Conservation (phyloP, 179 eudicot genomes). For the Silene vulgaris region DNA sequence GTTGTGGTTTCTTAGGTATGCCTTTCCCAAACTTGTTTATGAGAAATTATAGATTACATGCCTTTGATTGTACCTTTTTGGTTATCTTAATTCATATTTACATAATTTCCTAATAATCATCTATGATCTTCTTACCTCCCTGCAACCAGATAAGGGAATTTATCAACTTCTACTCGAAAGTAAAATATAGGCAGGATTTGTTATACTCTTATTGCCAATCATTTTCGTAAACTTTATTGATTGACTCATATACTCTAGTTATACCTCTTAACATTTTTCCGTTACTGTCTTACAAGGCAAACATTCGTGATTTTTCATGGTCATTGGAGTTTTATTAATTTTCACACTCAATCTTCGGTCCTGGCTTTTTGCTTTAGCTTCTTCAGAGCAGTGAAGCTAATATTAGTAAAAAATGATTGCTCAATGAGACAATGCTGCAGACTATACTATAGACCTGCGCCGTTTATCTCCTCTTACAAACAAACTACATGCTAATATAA, state of each 20-base stretch:
- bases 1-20: conserved; percentile 1
- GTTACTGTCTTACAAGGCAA: neutral
- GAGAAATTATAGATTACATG: neutral
- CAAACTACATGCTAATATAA: too few species aligned
- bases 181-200: neutral
- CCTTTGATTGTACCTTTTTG: neutral
- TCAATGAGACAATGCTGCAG: neutral
- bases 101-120: neutral
- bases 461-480: neutral
- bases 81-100: neutral
- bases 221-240: neutral
- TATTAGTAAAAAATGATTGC: neutral
- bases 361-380: neutral
- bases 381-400: neutral
- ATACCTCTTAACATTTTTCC: neutral
- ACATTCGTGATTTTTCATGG: neutral
- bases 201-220: neutral
- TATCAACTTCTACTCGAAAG: neutral
- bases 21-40: neutral
- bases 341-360: neutral
- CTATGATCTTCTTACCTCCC: neutral
- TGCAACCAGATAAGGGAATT: neutral
- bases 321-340: neutral
- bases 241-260: neutral
- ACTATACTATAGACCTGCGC: neutral